phyloP scores from a whole-genome alignment of 139 green algal species.

The Yamagishiella unicocca region DNA sequence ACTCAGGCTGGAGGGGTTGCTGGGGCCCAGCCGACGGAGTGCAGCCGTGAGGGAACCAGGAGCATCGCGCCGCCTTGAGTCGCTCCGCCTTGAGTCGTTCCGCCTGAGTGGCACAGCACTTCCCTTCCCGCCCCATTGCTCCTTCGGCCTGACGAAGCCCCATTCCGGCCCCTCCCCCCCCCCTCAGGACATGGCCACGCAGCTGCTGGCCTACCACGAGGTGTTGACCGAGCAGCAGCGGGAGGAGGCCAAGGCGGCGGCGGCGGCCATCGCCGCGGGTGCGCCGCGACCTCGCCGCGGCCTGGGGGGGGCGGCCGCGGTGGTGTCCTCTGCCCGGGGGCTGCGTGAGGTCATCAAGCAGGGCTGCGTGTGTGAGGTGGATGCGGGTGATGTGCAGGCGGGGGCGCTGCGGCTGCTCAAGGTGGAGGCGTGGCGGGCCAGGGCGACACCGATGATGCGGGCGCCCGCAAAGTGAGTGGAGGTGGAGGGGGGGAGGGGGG shows the following conservation, averaged over 20 bases:
- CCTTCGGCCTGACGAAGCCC: no score
- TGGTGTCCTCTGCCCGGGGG: background rate
- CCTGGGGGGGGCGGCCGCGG: background rate
- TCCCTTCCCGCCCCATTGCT: no score
- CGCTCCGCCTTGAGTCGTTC: no score
- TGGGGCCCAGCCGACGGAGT: no score
- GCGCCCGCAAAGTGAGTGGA: background rate
- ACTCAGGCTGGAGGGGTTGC: no score
- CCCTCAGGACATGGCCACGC: background rate
- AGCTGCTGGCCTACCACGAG: background rate
- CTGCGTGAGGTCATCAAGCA: conserved; percentile 48
- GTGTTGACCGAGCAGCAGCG: background rate
- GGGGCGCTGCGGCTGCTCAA: conserved; percentile 57
- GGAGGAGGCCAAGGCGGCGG: background rate
- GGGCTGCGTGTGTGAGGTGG: conserved; percentile 61
- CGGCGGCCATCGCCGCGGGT: background rate
- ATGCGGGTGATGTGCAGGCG: conserved; percentile 47
- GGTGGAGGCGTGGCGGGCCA: conserved; percentile 13
- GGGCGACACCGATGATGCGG: background rate
- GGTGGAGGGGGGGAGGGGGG: background rate
- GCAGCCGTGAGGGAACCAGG: no score
- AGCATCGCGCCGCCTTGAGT: no score
- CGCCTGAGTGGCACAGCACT: no score
- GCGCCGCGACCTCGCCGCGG: no score
- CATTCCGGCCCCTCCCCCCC: background rate